Evolutionary conservation across 164 flowering plant genomes (phyloP).

Genomic region (Euptelea pleiosperma): DNA sequence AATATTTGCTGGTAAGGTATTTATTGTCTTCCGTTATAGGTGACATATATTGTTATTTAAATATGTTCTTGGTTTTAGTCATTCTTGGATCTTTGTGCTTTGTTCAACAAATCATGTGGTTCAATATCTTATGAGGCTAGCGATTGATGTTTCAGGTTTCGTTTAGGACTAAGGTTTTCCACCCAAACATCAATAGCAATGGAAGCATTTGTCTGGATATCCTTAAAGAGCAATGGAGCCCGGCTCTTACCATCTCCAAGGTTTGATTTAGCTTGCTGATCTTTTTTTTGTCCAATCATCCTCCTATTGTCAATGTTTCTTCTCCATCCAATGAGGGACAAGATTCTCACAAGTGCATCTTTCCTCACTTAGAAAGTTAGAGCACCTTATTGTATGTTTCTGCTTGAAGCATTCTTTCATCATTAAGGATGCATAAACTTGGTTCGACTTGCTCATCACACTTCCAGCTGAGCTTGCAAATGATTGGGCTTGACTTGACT

Average conservation of each 20-base stretch:
- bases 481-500: too few species aligned
- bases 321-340: not conserved
- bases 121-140: too few species aligned
- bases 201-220: conserved; percentile 55
- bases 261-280: conserved; percentile 12
- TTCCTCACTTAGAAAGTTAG: too few species aligned
- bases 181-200: conserved; percentile 57
- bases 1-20: too few species aligned
- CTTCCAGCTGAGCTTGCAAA: too few species aligned
- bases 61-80: not conserved
- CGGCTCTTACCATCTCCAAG: conserved; percentile 53
- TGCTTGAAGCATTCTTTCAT: too few species aligned
- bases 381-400: too few species aligned
- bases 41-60: not conserved
- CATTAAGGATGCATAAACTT: too few species aligned
- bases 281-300: not conserved
- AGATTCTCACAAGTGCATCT: not conserved
- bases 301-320: not conserved
- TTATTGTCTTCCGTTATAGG: too few species aligned
- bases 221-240: conserved; percentile 54
- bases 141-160: conserved; percentile 24
- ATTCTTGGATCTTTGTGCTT: not conserved
- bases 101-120: not conserved
- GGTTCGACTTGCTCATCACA: too few species aligned
- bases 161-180: conserved; percentile 53